A percentile compares a stretch with the other conserved stretches of the same genome.
Evolutionary conservation across 2,329 filamentous ascomycete genomes (phyloP).

Genomic region (Aspergillus viridinutans): DNA sequence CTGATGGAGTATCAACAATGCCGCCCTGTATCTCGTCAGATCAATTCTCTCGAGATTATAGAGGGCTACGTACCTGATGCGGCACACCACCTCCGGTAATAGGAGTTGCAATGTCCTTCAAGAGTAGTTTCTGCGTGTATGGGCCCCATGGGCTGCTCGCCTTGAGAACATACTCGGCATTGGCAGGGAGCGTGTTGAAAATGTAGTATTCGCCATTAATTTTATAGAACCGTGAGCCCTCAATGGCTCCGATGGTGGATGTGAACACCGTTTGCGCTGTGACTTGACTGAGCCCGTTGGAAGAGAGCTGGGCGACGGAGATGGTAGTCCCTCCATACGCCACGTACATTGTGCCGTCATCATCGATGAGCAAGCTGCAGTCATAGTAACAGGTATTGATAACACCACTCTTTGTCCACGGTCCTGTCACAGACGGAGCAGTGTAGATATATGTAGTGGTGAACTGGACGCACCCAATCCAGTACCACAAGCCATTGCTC

Average conservation of each 20-base stretch:
- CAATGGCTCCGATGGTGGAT: conserved; percentile 38
- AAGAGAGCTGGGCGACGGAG: conserved; percentile 48
- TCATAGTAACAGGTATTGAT: conserved; percentile 54
- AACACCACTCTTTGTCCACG: conserved; percentile 40
- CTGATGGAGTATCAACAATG: conserved; percentile 49
- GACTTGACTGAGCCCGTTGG: conserved; percentile 46
- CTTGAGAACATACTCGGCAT: conserved; percentile 48
- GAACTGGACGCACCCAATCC: conserved; percentile 54
- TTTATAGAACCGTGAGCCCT: conserved; percentile 56
- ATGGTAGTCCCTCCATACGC: conserved; percentile 51
- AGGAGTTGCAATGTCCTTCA: conserved; percentile 45
- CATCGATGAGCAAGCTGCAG: conserved; percentile 54
- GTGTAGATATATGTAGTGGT: conserved; percentile 53
- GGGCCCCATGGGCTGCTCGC: conserved; percentile 50
- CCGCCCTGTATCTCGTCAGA: conserved; percentile 36
- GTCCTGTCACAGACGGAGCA: conserved; percentile 38
- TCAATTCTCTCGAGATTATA: neutral
- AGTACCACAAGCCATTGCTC: conserved; percentile 51
- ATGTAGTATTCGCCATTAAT: conserved; percentile 55
- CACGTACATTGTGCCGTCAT: conserved; percentile 57
- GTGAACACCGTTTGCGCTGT: conserved; percentile 45
- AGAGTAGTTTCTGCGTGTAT: conserved; percentile 43
- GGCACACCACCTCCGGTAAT: conserved; percentile 44
- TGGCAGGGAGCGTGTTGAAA: conserved; percentile 46
- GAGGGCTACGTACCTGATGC: conserved; percentile 40